phyloP scores from a whole-genome alignment of 2,329 filamentous ascomycete genomes.

The Clarireedia homoeocarpa region DNA sequence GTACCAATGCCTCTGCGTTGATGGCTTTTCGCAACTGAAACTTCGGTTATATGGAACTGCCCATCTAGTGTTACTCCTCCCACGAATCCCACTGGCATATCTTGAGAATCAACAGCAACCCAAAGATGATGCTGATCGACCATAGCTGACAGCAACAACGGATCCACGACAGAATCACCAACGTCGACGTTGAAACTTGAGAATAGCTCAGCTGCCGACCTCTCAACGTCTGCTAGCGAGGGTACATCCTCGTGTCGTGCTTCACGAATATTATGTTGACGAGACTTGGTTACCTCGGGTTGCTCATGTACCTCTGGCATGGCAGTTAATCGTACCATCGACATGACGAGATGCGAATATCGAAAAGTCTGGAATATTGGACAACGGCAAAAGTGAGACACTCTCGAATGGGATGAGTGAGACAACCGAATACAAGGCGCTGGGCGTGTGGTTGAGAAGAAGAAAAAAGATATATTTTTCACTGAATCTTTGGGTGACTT shows the following conservation, averaged over 20 bases:
- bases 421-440: neutral
- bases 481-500: neutral
- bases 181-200: slow-evolving; percentile 19
- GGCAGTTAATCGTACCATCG: slow-evolving; percentile 3
- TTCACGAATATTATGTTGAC: slow-evolving; percentile 2
- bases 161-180: slow-evolving; percentile 20
- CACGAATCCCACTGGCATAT: slow-evolving; percentile 26
- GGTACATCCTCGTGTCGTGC: slow-evolving; percentile 22
- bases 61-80: slow-evolving; percentile 23
- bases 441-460: neutral
- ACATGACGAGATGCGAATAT: neutral
- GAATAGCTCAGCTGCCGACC: slow-evolving; percentile 25
- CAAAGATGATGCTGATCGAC: slow-evolving; percentile 23
- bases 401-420: neutral
- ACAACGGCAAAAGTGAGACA: slow-evolving; percentile 6
- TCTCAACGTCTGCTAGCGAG: slow-evolving; percentile 24
- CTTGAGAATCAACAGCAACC: slow-evolving; percentile 22
- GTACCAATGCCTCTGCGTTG: slow-evolving; percentile 27
- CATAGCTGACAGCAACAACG: slow-evolving; percentile 16
- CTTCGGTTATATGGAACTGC: slow-evolving; percentile 26
- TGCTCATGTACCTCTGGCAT: slow-evolving; percentile 6
- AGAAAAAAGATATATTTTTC: neutral
- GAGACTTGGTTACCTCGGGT: neutral
- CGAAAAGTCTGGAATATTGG: slow-evolving; percentile 4
- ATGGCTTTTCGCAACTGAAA: slow-evolving; percentile 23